These are phyloP conservation scores for Saksenaea oblongispora DNA, from an alignment of 371 early-diverging fungal species.

Conservation along the genomic window DNA sequence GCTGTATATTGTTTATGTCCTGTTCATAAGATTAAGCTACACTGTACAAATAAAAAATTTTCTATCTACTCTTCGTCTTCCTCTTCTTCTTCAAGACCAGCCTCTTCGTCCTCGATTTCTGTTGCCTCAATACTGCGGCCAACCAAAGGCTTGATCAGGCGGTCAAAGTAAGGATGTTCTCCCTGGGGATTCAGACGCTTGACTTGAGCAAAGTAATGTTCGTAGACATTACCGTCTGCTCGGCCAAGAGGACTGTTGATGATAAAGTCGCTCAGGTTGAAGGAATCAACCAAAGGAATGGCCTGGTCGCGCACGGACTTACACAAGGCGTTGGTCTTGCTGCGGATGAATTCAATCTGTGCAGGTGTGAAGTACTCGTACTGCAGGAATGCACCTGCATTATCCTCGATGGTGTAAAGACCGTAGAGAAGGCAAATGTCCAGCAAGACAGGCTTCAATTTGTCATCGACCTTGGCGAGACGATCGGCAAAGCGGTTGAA, in stretches of 20 bases:
- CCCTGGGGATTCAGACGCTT: constrained; percentile 74
- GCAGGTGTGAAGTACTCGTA: constrained; percentile 77
- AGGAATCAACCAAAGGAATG: constrained; percentile 86
- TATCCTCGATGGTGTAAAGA: constrained; percentile 79
- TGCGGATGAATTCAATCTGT: constrained; percentile 71
- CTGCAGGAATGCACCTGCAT: constrained; percentile 87
- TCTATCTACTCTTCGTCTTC: constrained; percentile 24
- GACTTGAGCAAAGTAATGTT: constrained; percentile 85
- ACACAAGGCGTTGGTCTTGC: constrained; percentile 71
- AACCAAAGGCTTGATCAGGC: constrained; percentile 81
- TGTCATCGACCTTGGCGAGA: constrained; percentile 55
- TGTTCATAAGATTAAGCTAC: background rate
- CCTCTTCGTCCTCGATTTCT: constrained; percentile 50
- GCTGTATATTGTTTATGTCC: background rate
- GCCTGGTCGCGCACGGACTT: constrained; percentile 76
- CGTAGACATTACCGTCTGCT: constrained; percentile 87
- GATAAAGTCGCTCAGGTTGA: constrained; percentile 84
- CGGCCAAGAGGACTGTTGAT: constrained; percentile 90
- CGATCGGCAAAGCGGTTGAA: constrained; percentile 86
- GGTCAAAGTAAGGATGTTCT: constrained; percentile 80
- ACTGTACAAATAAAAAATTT: background rate
- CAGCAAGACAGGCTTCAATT: constrained; percentile 54
- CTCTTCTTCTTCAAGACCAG: constrained; percentile 39
- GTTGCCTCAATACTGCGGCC: constrained; percentile 53
- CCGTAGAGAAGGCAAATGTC: constrained; percentile 82